Base-by-base conservation (phyloP, 441 rosid species). In the Aquilaria agallochum region DNA sequence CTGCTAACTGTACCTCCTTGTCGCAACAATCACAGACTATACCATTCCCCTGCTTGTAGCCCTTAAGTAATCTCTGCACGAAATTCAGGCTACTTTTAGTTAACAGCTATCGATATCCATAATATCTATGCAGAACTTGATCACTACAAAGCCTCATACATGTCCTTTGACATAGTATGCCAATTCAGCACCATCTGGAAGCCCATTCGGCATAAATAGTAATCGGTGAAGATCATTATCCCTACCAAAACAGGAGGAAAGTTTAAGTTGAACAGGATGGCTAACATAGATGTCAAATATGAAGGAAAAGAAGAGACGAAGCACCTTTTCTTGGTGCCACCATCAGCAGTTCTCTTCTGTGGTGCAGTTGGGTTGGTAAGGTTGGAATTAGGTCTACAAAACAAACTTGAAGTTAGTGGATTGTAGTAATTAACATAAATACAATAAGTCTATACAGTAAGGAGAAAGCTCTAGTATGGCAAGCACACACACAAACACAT, bases 211-310 rank as follows among this genome's bases (percentile, higher is more conserved):
- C 89, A 85, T 85, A 80, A 95, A 95, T 56, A 92, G 91, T 65
- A 88, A 70, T 64, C 86, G 84, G 65, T 95, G 99, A 62, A 88
- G 82, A 79, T 90, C 96, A 78, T 95, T 89, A 71, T 95, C 99
- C 83, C 98, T 95, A 68, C 62, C 55, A 69, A 61, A 45, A 68
- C 20, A 52, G 7, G 47, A 64, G 32, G 13, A 62, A 49, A 33
- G 30, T 40, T 34, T 12, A 63, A 11, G 50, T 56, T 20, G 59
- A 40, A 34, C 53, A 63, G 50, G 63, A 53, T 49, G 51, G 49
- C 12, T 55, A 68, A 36, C 32, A 12, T 34, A 53, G 14, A 45
- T 42, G 30, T 52, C 15, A 7, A 51, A 62, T 12, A 14, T 31
- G 30, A 50, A 58, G 49, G 54, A 45, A n/a, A 40, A 73, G 34